Base-by-base conservation (phyloP, 1,139 yeast species). In the Spencermartinsiella ligniputridi region DNA sequence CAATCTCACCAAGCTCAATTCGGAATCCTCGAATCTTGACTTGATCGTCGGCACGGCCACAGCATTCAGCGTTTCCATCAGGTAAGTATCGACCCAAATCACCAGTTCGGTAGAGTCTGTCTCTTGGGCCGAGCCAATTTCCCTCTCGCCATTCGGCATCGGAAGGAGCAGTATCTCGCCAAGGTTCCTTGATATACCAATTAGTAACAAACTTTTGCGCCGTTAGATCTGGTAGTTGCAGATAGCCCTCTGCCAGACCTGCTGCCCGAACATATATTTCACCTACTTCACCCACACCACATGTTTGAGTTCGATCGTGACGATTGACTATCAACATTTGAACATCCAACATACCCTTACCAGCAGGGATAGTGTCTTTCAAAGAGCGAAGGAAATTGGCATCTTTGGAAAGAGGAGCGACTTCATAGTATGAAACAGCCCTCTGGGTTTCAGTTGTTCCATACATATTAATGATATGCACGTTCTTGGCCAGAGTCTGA, bases 401-500 rank as follows among this genome's bases (percentile, higher is more conserved):
- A 62, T 89, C 90, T 32, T 72, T 63, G 34, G 75, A 64, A 54
- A 88, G 75, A 27, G 95, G 80, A 44, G 87, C 81, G 52, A 94
- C 90, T 63, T 88, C 95, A 66, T 81, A 94, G 68, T 78, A 94
- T 0, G 97, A 89, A 16, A 94, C 99, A 1, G 98, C 89, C 63
- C 98, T 79, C 71, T 94, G 99, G 13, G 98, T 94, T 69, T 94
- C 99, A 9, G 99, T 94, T 34, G 98, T 94, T 61, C 99, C 99
- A 64, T 94, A 94, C 99, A 94, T 94, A 68, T 94, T 94, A 53
- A 94, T 95, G 62, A 94, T 90, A 61, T 69, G 72, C 42, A 88
- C 95, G 61, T 92, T 90, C 61, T 83, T 81, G 6, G 97, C 98
- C 58, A 94, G 74, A 2, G 92, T 79, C 66, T 94, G 98, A 57